Percentiles rank a stretch among this genome's conserved stretches.
Conservation (phyloP, 1,139 yeast species). For the Lodderomyces pseudojiufengensis region DNA sequence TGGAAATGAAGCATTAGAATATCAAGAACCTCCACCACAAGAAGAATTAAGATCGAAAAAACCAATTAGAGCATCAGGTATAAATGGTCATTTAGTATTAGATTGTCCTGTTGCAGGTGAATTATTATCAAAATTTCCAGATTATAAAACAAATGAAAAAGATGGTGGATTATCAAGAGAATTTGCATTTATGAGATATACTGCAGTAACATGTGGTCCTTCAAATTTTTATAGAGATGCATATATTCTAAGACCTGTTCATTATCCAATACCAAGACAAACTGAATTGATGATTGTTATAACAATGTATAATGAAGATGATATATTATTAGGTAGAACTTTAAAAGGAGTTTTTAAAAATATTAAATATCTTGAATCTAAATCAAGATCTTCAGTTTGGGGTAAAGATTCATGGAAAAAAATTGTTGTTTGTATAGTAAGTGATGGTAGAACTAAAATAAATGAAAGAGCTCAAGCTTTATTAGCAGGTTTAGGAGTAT, state of each 20-base stretch:
- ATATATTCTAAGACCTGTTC: conserved; percentile 44
- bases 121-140: conserved; percentile 42
- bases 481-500: conserved; percentile 46
- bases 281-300: conserved; percentile 47
- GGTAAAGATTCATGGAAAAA: conserved; percentile 51
- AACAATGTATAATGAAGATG: conserved; percentile 51
- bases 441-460: conserved; percentile 48
- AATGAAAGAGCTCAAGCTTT: conserved; percentile 48
- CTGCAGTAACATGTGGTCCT: conserved; percentile 51
- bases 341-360: conserved; percentile 47
- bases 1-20: conserved; percentile 24
- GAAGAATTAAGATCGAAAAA: conserved; percentile 37
- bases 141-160: conserved; percentile 28
- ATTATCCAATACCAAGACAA: conserved; percentile 43
- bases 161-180: conserved; percentile 46
- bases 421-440: conserved; percentile 45
- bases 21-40: conserved; percentile 29
- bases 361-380: conserved; percentile 45
- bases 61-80: conserved; percentile 38
- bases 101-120: conserved; percentile 52
- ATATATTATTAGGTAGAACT: conserved; percentile 43
- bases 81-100: conserved; percentile 47
- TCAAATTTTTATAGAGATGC: conserved; percentile 45
- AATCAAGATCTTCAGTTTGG: conserved; percentile 42
- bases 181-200: conserved; percentile 47